Evolutionary conservation across 2,329 filamentous ascomycete species (phyloP).

Genomic region (Trichoderma brevicompactum): DNA sequence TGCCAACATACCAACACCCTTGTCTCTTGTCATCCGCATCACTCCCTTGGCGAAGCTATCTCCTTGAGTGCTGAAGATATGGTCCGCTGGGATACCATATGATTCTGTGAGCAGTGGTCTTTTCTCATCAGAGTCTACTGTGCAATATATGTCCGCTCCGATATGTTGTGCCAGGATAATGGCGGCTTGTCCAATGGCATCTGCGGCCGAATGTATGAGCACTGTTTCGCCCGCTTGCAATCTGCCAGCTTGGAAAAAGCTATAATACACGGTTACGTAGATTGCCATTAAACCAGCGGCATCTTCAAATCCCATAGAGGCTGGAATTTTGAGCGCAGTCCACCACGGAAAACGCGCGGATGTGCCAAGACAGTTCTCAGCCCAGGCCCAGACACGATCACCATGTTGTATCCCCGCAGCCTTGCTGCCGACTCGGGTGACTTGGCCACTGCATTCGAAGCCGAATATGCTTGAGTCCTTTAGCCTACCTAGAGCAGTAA

Average conservation of each 20-base stretch:
- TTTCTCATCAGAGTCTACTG: not conserved
- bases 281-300: not conserved
- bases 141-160: constrained; percentile 31
- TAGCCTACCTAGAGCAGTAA: no score
- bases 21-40: not conserved
- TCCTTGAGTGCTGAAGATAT: not conserved
- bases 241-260: not conserved
- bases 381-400: not conserved
- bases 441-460: no score
- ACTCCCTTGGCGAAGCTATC: not conserved
- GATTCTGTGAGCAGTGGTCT: no score
- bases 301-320: not conserved
- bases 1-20: not conserved
- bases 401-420: not conserved
- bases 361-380: not conserved
- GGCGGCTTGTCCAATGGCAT: constrained; percentile 40
- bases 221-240: constrained; percentile 41
- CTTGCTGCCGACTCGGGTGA: no score
- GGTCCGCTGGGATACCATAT: no score
- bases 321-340: not conserved
- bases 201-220: constrained; percentile 41
- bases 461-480: no score
- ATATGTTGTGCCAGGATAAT: constrained; percentile 35
- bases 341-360: not conserved
- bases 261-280: no score